phyloP scores from a whole-genome alignment of 352 stramenopile genomes.

The Hyaloperonospora arabidopsidis region DNA sequence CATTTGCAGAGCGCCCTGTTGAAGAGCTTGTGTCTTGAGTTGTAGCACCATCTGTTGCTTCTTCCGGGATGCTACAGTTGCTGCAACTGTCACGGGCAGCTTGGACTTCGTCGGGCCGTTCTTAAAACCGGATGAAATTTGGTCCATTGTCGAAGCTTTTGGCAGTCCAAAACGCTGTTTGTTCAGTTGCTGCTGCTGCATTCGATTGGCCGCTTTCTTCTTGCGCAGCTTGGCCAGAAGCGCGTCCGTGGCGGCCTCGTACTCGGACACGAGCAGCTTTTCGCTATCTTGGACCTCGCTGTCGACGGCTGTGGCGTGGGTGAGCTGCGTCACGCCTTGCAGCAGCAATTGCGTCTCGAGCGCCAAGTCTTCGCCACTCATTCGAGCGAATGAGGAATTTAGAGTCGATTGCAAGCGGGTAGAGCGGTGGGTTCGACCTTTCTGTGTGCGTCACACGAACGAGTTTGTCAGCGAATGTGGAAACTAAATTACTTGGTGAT shows the following conservation, averaged over 20 bases:
- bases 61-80: constrained; percentile 29
- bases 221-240: constrained; percentile 58
- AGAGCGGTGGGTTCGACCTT: too few species aligned
- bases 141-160: not conserved
- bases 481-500: too few species aligned
- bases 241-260: constrained; percentile 44
- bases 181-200: constrained; percentile 45
- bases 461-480: too few species aligned
- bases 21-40: constrained; percentile 50
- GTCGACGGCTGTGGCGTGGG: constrained; percentile 30
- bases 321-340: constrained; percentile 61
- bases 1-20: constrained; percentile 52
- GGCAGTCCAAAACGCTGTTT: constrained; percentile 31
- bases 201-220: constrained; percentile 50
- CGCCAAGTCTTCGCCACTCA: constrained; percentile 50
- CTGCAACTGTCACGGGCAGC: constrained; percentile 40
- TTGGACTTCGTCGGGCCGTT: constrained; percentile 32
- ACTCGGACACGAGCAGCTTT: constrained; percentile 30
- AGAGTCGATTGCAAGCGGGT: too few species aligned
- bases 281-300: constrained; percentile 18
- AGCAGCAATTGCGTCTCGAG: constrained; percentile 74
- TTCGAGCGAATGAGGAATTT: not conserved
- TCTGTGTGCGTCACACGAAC: too few species aligned
- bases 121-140: constrained; percentile 34
- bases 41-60: constrained; percentile 55